Conservation (phyloP, 805 yeast genomes). For the Cyberlindnera nakhonratchasimensis region DNA sequence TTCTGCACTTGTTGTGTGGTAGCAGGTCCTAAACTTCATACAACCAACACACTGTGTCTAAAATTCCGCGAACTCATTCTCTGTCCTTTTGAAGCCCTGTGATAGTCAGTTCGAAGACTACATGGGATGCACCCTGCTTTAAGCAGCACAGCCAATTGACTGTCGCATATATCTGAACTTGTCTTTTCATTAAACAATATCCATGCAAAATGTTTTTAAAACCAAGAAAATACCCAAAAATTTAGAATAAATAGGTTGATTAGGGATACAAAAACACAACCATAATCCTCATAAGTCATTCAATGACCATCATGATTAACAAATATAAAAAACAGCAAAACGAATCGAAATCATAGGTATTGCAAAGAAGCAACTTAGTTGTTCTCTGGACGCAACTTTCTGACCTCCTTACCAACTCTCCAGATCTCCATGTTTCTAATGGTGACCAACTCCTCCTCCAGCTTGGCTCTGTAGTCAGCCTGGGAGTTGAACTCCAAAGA, state of each 20-base stretch:
- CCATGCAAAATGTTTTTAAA: slow-evolving; percentile 28
- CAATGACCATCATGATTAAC: slow-evolving; percentile 28
- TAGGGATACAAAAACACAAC: slow-evolving; percentile 19
- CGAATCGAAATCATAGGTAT: slow-evolving; percentile 10
- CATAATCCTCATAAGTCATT: slow-evolving; percentile 25
- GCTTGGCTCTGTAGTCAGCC: slow-evolving; percentile 94
- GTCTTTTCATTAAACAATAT: slow-evolving; percentile 41
- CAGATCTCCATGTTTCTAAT: slow-evolving; percentile 99
- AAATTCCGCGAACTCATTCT: neutral
- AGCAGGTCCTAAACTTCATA: too few species aligned
- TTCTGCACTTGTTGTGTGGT: too few species aligned
- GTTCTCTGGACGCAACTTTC: slow-evolving; percentile 99
- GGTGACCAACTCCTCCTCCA: slow-evolving; percentile 87
- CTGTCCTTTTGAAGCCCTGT: too few species aligned
- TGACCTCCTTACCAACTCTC: slow-evolving; percentile 99
- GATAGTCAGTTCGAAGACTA: too few species aligned
- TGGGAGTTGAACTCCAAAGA: slow-evolving; percentile 98
- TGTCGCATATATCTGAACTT: slow-evolving; percentile 26
- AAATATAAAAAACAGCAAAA: slow-evolving; percentile 15
- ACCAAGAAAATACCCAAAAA: slow-evolving; percentile 15
- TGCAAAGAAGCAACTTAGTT: slow-evolving; percentile 44
- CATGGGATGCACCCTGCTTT: neutral
- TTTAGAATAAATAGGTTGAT: slow-evolving; percentile 10
- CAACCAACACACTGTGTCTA: neutral
- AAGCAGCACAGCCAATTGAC: neutral